Conservation (phyloP, 2,329 filamentous ascomycete genomes). For the Dactylonectria estremocensis region DNA sequence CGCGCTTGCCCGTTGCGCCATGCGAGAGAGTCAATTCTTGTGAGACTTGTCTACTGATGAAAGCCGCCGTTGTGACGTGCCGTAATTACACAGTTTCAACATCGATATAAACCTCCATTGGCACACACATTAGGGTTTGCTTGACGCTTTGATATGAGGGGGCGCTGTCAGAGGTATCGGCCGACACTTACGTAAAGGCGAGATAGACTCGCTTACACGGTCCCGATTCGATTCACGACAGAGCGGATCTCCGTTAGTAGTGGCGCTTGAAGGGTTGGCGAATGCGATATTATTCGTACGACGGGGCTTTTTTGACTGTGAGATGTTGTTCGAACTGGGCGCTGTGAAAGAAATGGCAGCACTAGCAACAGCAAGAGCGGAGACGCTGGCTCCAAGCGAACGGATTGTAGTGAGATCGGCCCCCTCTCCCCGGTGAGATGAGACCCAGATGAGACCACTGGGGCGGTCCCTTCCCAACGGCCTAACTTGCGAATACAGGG, state of each 20-base stretch:
- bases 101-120: no score
- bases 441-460: constrained; percentile 14
- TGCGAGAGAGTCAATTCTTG: no score
- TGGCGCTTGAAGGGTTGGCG: background rate
- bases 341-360: constrained; percentile 5
- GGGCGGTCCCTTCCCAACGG: background rate
- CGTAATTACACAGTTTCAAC: no score
- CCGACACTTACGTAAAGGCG: background rate
- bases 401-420: constrained; percentile 19
- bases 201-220: background rate
- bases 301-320: constrained; percentile 1
- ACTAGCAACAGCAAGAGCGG: constrained; percentile 5
- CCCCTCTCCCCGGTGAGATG: constrained; percentile 16
- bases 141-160: no score
- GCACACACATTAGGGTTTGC: no score
- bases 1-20: no score
- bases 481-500: no score
- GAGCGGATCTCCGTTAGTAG: background rate
- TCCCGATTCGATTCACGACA: background rate
- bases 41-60: no score
- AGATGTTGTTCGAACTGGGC: background rate
- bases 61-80: no score
- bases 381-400: constrained; percentile 3
- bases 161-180: no score
- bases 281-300: background rate